phyloP scores from a whole-genome alignment of 208 protist species.

The Wallacemonas sp. region DNA sequence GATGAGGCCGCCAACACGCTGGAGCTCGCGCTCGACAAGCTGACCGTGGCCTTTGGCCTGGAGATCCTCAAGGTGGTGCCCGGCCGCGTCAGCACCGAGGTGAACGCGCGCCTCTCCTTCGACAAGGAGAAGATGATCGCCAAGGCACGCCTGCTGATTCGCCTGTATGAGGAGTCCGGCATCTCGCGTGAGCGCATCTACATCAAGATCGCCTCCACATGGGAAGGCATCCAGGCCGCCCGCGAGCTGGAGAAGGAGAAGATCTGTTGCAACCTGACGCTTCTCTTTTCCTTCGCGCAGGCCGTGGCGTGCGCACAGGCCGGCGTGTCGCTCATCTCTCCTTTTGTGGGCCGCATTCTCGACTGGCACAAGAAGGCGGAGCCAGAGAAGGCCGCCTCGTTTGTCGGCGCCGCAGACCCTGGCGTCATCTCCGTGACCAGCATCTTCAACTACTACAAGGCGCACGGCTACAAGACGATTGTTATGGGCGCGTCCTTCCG shows the following conservation, averaged over 20 bases:
- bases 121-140: conserved; percentile 91
- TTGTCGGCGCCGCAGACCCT: conserved; percentile 84
- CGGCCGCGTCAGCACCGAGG: conserved; percentile 96
- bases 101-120: conserved; percentile 97
- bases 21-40: conserved; percentile 81
- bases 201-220: conserved; percentile 97
- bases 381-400: conserved; percentile 43
- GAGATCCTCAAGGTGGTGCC: conserved; percentile 98
- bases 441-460: conserved; percentile 99
- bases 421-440: conserved; percentile 93
- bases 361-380: conserved; percentile 94
- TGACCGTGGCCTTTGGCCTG: conserved; percentile 95
- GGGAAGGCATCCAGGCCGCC: conserved; percentile 96
- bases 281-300: conserved; percentile 97
- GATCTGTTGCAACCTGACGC: conserved; percentile 98
- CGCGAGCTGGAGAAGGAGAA: conserved; percentile 93
- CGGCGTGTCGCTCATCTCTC: conserved; percentile 94
- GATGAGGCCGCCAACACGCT: conserved; percentile 45
- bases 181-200: conserved; percentile 92
- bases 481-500: conserved; percentile 99
- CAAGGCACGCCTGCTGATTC: conserved; percentile 93
- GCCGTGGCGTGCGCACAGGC: conserved; percentile 95
- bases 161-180: conserved; percentile 94
- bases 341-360: conserved; percentile 97
- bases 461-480: conserved; percentile 95